phyloP scores from a whole-genome alignment of 495 filamentous ascomycete species.

The Penicillium riverlandense region DNA sequence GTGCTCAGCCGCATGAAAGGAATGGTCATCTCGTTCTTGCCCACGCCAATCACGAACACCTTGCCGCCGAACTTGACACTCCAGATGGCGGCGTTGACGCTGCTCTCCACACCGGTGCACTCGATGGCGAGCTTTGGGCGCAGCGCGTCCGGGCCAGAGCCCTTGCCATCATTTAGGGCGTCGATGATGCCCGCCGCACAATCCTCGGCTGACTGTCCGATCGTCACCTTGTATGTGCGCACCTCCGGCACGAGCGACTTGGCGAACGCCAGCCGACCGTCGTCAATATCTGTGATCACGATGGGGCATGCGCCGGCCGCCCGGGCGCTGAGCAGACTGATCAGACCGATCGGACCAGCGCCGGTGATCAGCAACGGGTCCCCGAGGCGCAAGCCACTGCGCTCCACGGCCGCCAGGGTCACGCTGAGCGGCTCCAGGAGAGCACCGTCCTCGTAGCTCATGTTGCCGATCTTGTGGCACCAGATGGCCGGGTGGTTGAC shows the following conservation, averaged over 20 bases:
- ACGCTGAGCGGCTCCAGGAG: slow-evolving; percentile 83
- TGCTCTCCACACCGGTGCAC: slow-evolving; percentile 90
- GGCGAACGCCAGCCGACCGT: slow-evolving; percentile 73
- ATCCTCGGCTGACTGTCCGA: slow-evolving; percentile 58
- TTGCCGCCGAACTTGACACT: slow-evolving; percentile 87
- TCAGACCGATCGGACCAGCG: slow-evolving; percentile 84
- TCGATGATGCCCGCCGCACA: slow-evolving; percentile 58
- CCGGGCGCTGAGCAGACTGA: slow-evolving; percentile 70
- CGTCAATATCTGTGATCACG: slow-evolving; percentile 89
- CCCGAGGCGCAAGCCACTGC: slow-evolving; percentile 68
- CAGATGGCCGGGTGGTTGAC: slow-evolving; percentile 86
- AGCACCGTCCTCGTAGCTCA: slow-evolving; percentile 84
- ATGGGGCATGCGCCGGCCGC: slow-evolving; percentile 82
- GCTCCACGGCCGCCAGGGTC: slow-evolving; percentile 74
- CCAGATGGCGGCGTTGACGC: slow-evolving; percentile 77
- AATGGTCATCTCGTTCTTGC: slow-evolving; percentile 88
- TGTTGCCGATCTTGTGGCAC: slow-evolving; percentile 88
- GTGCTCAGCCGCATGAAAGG: slow-evolving; percentile 90
- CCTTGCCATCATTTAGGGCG: slow-evolving; percentile 34
- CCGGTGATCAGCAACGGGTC: slow-evolving; percentile 83
- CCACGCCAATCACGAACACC: slow-evolving; percentile 89
- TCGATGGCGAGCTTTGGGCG: slow-evolving; percentile 75
- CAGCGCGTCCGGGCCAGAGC: slow-evolving; percentile 54
- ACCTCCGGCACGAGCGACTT: slow-evolving; percentile 67
- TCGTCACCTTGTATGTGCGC: slow-evolving; percentile 70